Evolutionary conservation across 73 alveolate genomes (phyloP).

Genomic region (Effrenium voratum): DNA sequence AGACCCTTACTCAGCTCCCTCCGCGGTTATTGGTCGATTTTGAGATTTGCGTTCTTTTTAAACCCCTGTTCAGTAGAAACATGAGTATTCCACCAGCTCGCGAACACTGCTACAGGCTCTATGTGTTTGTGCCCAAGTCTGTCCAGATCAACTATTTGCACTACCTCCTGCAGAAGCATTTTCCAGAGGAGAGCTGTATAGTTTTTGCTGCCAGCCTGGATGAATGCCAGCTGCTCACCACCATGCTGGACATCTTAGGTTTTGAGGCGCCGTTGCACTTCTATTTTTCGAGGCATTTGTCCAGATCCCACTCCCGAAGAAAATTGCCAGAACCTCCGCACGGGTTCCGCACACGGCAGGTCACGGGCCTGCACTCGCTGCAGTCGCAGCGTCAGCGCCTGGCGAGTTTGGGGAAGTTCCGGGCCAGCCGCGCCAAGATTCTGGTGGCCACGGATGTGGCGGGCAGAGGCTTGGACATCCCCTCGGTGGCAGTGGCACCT

Average conservation of each 20-base stretch:
- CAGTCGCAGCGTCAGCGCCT: conserved; percentile 95
- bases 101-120: no score
- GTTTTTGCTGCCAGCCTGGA: conserved; percentile 95
- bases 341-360: no score
- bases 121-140: conserved; percentile 95
- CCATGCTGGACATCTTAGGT: conserved; percentile 95
- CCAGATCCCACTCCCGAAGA: no score
- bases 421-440: conserved; percentile 95
- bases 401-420: conserved; percentile 95
- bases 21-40: no score
- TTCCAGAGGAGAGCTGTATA: conserved; percentile 95
- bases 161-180: conserved; percentile 94
- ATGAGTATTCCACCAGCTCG: no score
- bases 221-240: conserved; percentile 95
- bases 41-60: no score
- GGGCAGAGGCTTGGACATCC: conserved; percentile 96
- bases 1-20: conserved; percentile 95
- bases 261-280: no score
- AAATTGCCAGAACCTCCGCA: no score
- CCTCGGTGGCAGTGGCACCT: conserved; percentile 89
- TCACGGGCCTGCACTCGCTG: conserved; percentile 94
- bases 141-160: conserved; percentile 95
- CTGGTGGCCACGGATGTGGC: conserved; percentile 96
- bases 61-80: no score
- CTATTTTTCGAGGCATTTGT: no score